phyloP scores from a whole-genome alignment of 2,329 filamentous ascomycete species.

The Pezicula neosporulosa region DNA sequence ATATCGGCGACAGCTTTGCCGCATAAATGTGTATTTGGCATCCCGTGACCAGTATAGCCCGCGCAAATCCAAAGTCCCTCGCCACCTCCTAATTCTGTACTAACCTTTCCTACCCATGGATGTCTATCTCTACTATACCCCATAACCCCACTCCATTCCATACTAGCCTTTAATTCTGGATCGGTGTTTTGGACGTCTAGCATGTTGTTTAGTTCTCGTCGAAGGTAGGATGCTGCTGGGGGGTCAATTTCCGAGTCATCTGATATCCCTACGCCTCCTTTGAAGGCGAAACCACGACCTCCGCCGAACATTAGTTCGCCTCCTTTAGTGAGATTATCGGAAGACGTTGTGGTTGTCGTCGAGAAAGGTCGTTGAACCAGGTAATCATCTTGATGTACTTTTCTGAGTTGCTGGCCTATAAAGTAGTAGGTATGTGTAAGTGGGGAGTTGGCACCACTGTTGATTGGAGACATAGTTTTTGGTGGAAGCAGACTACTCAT shows the following conservation, averaged over 20 bases:
- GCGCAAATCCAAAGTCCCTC: conserved; percentile 59
- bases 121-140: conserved; percentile 64
- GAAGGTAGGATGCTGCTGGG: conserved; percentile 28
- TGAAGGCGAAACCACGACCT: conserved; percentile 52
- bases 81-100: conserved; percentile 45
- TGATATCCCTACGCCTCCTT: conserved; percentile 53
- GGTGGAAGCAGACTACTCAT: conserved; percentile 65
- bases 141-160: conserved; percentile 77
- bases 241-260: conserved; percentile 57
- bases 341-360: conserved; percentile 9
- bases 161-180: conserved; percentile 40
- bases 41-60: conserved; percentile 72
- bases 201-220: conserved; percentile 18
- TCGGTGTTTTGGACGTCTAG: conserved; percentile 29
- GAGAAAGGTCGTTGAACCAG: conserved; percentile 62
- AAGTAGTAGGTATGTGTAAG: conserved; percentile 50
- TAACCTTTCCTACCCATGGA: conserved; percentile 71
- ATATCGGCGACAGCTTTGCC: conserved; percentile 61
- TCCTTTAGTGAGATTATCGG: conserved; percentile 15
- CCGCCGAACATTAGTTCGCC: conserved; percentile 70
- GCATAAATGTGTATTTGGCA: conserved; percentile 69
- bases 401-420: conserved; percentile 41
- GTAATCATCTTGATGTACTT: conserved; percentile 61
- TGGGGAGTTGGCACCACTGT: neutral
- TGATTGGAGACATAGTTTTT: conserved; percentile 21